Evolutionary conservation across 495 filamentous ascomycete species (phyloP).

Genomic region (Astrothelium subdiscretum): DNA sequence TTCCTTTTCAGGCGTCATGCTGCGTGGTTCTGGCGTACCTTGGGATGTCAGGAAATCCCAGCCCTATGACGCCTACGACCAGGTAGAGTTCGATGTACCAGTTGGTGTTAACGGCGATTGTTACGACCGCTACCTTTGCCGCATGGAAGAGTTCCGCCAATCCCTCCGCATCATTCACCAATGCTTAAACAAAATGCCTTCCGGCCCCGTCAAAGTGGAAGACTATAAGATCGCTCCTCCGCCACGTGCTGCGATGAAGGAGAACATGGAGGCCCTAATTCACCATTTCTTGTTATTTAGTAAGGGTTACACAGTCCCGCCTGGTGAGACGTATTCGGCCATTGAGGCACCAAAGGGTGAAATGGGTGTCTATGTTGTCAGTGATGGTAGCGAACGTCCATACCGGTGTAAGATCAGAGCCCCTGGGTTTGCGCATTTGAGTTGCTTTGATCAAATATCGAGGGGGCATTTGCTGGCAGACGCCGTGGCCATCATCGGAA

Average conservation of each 20-base stretch:
- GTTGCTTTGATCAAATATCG: slow-evolving; percentile 83
- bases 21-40: slow-evolving; percentile 91
- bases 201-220: slow-evolving; percentile 85
- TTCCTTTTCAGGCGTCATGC: slow-evolving; percentile 94
- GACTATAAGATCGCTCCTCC: slow-evolving; percentile 99
- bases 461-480: slow-evolving; percentile 91
- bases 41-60: slow-evolving; percentile 94
- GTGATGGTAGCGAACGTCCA: slow-evolving; percentile 87
- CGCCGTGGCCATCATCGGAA: slow-evolving; percentile 48
- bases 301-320: slow-evolving; percentile 96
- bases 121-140: slow-evolving; percentile 97
- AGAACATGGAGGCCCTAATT: slow-evolving; percentile 99
- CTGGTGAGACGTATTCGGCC: slow-evolving; percentile 92
- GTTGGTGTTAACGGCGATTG: slow-evolving; percentile 96
- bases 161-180: slow-evolving; percentile 96
- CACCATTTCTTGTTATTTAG: slow-evolving; percentile 98
- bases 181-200: slow-evolving; percentile 97
- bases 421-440: slow-evolving; percentile 91
- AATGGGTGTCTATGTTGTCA: slow-evolving; percentile 97
- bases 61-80: slow-evolving; percentile 93
- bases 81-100: slow-evolving; percentile 97
- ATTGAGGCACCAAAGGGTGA: slow-evolving; percentile 99
- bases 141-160: slow-evolving; percentile 99
- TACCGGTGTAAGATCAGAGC: slow-evolving; percentile 97
- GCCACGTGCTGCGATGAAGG: slow-evolving; percentile 96